Evolutionary conservation across 2,329 filamentous ascomycete species (phyloP).

Genomic region (Phaeoacremonium minimum): DNA sequence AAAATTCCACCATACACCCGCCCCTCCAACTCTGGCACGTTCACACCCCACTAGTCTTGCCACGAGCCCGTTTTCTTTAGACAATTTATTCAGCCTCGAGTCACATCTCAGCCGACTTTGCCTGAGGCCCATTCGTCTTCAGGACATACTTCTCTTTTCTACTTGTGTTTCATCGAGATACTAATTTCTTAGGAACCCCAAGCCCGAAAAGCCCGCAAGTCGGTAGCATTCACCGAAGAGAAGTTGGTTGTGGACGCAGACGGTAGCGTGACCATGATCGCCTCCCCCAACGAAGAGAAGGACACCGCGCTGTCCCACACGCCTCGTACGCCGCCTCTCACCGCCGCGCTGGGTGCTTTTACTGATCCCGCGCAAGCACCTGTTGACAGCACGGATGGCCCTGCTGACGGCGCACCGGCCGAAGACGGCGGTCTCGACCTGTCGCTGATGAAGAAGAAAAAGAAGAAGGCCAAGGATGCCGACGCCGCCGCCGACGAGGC

Average conservation of each 20-base stretch:
- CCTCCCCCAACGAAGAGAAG: conserved; percentile 69
- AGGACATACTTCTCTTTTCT: conserved; percentile 4
- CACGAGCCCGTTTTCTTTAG: too few species aligned
- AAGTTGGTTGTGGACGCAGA: conserved; percentile 84
- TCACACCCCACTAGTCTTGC: neutral
- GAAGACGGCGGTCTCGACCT: conserved; percentile 60
- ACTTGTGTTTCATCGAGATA: conserved; percentile 5
- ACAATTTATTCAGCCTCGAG: too few species aligned
- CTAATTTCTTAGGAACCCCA: conserved; percentile 29
- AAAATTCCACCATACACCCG: neutral
- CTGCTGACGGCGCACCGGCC: conserved; percentile 27
- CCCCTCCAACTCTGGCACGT: neutral
- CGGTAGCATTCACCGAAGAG: conserved; percentile 88
- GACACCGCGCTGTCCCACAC: conserved; percentile 78
- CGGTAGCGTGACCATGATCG: conserved; percentile 75
- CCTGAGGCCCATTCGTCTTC: too few species aligned
- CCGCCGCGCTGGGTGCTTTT: conserved; percentile 51
- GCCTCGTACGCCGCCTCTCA: conserved; percentile 59
- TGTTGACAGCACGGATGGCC: conserved; percentile 23
- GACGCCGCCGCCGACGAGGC: conserved; percentile 43
- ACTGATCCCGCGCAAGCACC: conserved; percentile 43
- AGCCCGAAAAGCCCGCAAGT: conserved; percentile 77
- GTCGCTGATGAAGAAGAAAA: conserved; percentile 71
- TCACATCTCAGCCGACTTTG: too few species aligned
- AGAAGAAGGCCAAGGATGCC: conserved; percentile 58